phyloP scores from a whole-genome alignment of 352 stramenopile genomes.

The Pythium phragmitis region DNA sequence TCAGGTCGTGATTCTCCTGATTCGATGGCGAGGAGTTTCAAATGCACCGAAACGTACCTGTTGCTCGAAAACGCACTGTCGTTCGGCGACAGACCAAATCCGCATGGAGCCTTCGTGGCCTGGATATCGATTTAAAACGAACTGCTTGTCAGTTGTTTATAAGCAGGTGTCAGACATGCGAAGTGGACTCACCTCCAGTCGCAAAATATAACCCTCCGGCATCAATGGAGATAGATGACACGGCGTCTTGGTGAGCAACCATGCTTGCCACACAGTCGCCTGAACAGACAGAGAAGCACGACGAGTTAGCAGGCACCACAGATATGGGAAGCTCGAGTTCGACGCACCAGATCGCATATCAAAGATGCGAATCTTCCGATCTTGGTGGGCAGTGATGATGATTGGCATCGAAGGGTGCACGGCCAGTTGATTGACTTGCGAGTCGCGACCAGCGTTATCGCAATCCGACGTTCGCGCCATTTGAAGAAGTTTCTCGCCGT shows the following conservation, averaged over 20 bases:
- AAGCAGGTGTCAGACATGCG: not conserved
- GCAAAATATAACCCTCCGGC: constrained; percentile 70
- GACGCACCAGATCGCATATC: constrained; percentile 72
- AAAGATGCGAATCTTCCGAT: constrained; percentile 84
- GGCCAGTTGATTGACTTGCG: constrained; percentile 66
- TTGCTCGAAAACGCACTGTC: constrained; percentile 87
- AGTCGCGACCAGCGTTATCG: constrained; percentile 54
- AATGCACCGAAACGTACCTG: constrained; percentile 32
- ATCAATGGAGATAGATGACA: constrained; percentile 80
- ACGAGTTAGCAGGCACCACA: not conserved
- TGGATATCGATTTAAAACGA: constrained; percentile 17
- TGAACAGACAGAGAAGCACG: constrained; percentile 11
- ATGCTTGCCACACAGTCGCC: constrained; percentile 78
- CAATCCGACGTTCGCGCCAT: constrained; percentile 63
- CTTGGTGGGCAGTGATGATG: constrained; percentile 77
- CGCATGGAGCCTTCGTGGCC: constrained; percentile 83
- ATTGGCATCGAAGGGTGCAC: constrained; percentile 85
- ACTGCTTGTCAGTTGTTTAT: not conserved
- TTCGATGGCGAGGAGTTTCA: not conserved
- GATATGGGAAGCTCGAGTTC: too few relatives aligned
- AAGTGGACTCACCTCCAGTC: constrained; percentile 48
- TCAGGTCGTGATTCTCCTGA: not conserved
- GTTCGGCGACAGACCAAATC: constrained; percentile 79
- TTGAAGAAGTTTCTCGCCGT: constrained; percentile 76
- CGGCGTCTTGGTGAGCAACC: constrained; percentile 78